phyloP scores from a whole-genome alignment of 306 rosid genomes.

The Gillenia trifoliata region DNA sequence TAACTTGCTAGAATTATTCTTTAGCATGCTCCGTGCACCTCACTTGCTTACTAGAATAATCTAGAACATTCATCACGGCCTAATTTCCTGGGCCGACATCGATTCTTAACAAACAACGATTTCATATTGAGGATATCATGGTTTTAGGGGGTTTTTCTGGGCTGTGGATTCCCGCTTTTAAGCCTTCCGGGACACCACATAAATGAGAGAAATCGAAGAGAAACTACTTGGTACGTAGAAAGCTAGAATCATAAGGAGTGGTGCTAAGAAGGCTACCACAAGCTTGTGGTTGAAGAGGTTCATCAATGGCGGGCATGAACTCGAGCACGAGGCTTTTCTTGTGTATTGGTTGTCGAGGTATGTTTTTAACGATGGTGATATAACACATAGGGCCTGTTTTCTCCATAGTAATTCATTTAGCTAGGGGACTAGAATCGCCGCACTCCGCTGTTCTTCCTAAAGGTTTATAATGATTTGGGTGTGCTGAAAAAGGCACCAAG shows the following conservation, averaged over 20 bases:
- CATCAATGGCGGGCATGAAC: conserved; percentile 24
- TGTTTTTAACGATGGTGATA: conserved; percentile 16
- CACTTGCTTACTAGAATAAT: too few relatives aligned
- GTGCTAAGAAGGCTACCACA: too few relatives aligned
- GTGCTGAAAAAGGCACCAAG: neutral
- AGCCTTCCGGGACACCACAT: conserved; percentile 9
- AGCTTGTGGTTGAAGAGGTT: conserved; percentile 25
- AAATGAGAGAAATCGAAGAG: conserved; percentile 21
- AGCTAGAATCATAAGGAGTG: neutral
- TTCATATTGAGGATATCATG: conserved; percentile 20
- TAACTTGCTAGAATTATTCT: too few relatives aligned
- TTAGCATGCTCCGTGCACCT: too few relatives aligned
- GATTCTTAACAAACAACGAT: too few relatives aligned
- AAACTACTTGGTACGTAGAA: conserved; percentile 3
- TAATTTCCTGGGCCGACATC: too few relatives aligned
- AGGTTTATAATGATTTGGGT: conserved; percentile 15
- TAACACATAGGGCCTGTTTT: conserved; percentile 3
- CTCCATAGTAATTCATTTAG: conserved; percentile 17
- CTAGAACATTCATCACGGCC: too few relatives aligned
- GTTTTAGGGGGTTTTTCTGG: conserved; percentile 42
- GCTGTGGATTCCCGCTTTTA: conserved; percentile 25
- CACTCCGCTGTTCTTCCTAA: conserved; percentile 6
- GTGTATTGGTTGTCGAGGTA: conserved; percentile 38
- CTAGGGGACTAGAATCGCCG: conserved; percentile 19
- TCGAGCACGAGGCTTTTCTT: conserved; percentile 60